Percentiles rank a stretch among this genome's conserved stretches.
phyloP scores from a whole-genome alignment of 306 rosid species.

The Quercus berberidifolia region DNA sequence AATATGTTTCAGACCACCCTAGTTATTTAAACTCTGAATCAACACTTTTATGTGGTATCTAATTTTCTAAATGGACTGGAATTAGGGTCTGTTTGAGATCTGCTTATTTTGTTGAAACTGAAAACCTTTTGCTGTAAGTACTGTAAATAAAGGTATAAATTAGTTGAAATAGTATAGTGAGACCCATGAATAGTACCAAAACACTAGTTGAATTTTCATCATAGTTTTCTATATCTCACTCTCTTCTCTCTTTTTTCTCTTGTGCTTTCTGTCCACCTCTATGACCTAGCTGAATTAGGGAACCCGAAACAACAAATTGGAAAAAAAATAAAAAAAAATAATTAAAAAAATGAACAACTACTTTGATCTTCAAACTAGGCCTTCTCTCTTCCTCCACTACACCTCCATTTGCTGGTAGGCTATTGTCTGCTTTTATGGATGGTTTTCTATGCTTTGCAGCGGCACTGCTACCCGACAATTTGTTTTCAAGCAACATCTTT shows the following conservation, averaged over 20 bases:
- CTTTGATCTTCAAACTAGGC: conserved; percentile 25
- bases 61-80: too few relatives aligned
- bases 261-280: background rate
- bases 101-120: too few relatives aligned
- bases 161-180: too few relatives aligned
- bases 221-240: background rate
- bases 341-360: background rate
- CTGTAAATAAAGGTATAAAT: too few relatives aligned
- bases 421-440: background rate
- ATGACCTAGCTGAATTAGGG: too few relatives aligned
- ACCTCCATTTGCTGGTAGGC: background rate
- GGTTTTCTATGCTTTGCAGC: conserved; percentile 12
- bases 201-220: background rate
- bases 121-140: too few relatives aligned
- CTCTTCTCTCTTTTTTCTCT: too few relatives aligned
- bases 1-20: too few relatives aligned
- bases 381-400: conserved; percentile 26
- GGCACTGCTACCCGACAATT: background rate
- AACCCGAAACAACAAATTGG: background rate
- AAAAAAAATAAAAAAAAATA: background rate
- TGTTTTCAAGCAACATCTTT: conserved; percentile 48
- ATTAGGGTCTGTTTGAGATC: too few relatives aligned
- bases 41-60: too few relatives aligned
- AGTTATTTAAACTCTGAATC: too few relatives aligned
- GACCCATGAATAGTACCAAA: too few relatives aligned